Evolutionary conservation across 1,284 basidiomycete species (phyloP), one percentile per base, ranked within the genome.

Genomic region (Cryptococcus wingfieldii): DNA sequence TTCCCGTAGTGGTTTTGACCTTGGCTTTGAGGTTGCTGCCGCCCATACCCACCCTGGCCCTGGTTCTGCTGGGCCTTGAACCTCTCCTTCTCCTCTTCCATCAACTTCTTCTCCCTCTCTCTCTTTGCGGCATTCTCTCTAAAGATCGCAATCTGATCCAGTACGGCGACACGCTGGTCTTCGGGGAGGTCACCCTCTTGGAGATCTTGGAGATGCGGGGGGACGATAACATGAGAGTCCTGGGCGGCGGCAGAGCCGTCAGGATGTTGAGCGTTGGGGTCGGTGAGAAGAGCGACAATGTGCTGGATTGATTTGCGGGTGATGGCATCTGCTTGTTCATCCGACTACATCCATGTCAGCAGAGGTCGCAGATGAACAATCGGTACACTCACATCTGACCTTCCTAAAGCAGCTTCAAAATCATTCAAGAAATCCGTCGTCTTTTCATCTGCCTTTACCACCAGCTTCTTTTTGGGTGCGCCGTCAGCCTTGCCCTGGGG

Each of bases 161-260:
- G 87, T 54, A 98, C 93, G 34, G 90, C 86, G 2, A 89, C 91
- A 23, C 93, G 87, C 75, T 94, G 91, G 1, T 89, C 89, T 77
- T 95, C 93, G n/a, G 93, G 93, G 28, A 98, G 82, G 70, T 97
- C 93, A 50, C 90, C 89, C 78, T 94, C 90, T 70, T 94, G 88
- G 38, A 98, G 81, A 75, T 97, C 93, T 75, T 94, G 90, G 25
- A 98, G 81, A 77, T 97, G 94, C 6, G 90, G 90, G 10, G 94
- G 93, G 37, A 97, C 90, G 60, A 90, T 84, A 68, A 74, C 70
- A n/a, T 70, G 54, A 6, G 27, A 66, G 3, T 67, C 66, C 83
- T 86, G 37, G 54, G 82, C 84, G 0, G 83, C 82, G 2, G 85
- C 84, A 47, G 85, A 39, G 12, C 46, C 85, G 1, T 70, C 65